These are phyloP conservation scores for Gossypium trilobum DNA, from an alignment of 441 rosid species.

Conservation along the genomic window DNA sequence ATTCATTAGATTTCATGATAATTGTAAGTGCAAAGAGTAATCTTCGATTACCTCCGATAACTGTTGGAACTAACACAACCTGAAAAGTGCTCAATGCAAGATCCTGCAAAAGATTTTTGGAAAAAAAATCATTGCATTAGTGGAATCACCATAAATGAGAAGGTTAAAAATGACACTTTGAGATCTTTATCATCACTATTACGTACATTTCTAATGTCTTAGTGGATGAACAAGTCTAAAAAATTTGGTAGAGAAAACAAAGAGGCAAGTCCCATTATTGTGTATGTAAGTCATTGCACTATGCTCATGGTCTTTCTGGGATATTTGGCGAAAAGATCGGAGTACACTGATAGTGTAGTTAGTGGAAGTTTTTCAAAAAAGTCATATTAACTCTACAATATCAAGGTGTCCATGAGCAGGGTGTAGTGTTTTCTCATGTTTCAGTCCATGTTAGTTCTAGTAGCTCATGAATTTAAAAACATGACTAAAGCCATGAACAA, in stretches of 20 bases:
- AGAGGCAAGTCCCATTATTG: background rate
- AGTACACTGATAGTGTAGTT: too few species aligned
- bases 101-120: constrained; percentile 43
- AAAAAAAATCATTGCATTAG: constrained; percentile 9
- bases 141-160: background rate
- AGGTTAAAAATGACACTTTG: background rate
- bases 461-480: too few species aligned
- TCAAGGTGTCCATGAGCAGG: too few species aligned
- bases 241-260: background rate
- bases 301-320: too few species aligned
- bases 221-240: background rate
- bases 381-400: too few species aligned
- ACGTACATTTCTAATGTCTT: too few species aligned
- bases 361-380: too few species aligned
- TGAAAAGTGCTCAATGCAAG: constrained; percentile 89
- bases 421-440: too few species aligned
- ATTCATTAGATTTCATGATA: background rate
- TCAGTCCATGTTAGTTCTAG: too few species aligned
- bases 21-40: constrained; percentile 10
- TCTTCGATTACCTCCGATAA: constrained; percentile 54
- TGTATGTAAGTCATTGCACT: background rate
- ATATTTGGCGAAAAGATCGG: too few species aligned
- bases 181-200: background rate
- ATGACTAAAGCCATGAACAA: too few species aligned
- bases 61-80: constrained; percentile 81